phyloP scores from a whole-genome alignment of 78 protist genomes.

The Chrysochromulina tobinii region DNA sequence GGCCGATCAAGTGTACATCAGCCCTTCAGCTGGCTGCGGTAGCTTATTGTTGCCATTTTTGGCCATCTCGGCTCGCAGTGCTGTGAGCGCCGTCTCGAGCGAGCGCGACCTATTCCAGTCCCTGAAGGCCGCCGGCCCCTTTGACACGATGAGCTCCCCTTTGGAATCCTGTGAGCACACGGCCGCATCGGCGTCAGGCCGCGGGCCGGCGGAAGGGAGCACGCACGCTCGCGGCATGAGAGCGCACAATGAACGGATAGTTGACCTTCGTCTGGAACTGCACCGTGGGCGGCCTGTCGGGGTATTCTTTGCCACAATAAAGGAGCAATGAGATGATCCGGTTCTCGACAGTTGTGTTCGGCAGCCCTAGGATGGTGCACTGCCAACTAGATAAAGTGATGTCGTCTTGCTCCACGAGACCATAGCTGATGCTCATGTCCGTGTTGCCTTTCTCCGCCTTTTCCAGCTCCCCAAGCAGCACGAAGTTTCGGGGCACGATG shows the following conservation, averaged over 20 bases:
- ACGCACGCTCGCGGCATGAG: too few species aligned
- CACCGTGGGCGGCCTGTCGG: slow-evolving; percentile 80
- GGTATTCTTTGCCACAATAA: slow-evolving; percentile 84
- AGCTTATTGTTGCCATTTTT: too few species aligned
- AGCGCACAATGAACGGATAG: background rate
- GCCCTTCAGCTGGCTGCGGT: too few species aligned
- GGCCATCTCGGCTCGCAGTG: too few species aligned
- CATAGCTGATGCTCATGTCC: slow-evolving; percentile 70
- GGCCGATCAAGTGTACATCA: too few species aligned
- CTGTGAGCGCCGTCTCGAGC: too few species aligned
- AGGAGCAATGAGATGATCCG: slow-evolving; percentile 76
- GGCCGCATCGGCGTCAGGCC: too few species aligned
- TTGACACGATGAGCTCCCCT: too few species aligned
- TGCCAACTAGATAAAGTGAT: slow-evolving; percentile 74
- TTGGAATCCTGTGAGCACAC: too few species aligned
- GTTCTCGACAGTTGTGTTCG: slow-evolving; percentile 65
- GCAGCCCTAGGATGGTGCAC: slow-evolving; percentile 90
- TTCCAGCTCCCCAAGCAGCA: slow-evolving; percentile 90
- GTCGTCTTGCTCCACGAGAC: slow-evolving; percentile 77
- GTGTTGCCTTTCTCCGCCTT: slow-evolving; percentile 88
- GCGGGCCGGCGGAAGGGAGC: too few species aligned
- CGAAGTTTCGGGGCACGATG: slow-evolving; percentile 90
- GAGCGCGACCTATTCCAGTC: too few species aligned
- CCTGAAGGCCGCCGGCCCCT: too few species aligned
- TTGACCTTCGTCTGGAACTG: slow-evolving; percentile 69